phyloP scores from a whole-genome alignment of 768 basidiomycete genomes.

The Dioszegia hungarica region DNA sequence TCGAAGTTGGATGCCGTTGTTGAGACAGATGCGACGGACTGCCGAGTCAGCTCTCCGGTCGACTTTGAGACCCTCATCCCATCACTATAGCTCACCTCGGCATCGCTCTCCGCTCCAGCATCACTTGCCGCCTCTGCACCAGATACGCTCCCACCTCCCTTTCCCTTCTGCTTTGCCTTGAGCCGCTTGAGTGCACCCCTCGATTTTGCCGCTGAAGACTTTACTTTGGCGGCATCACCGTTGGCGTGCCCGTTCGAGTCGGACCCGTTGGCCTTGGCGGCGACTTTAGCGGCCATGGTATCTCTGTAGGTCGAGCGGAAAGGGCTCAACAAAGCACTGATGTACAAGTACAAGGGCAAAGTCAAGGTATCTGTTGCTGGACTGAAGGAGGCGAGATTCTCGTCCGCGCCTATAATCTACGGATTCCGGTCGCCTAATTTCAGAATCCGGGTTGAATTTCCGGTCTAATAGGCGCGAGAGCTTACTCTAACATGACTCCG shows the following conservation, averaged over 20 bases:
- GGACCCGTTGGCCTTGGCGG: constrained; percentile 8
- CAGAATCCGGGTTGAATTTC: not conserved
- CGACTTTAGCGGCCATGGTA: constrained; percentile 12
- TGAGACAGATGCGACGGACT: constrained; percentile 30
- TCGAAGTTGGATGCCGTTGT: constrained; percentile 32
- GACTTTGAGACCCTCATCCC: too few species aligned
- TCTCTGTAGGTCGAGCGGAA: not conserved
- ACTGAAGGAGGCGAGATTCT: too few species aligned
- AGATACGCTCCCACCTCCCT: constrained; percentile 7
- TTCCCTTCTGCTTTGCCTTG: constrained; percentile 44
- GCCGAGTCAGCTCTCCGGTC: constrained; percentile 7
- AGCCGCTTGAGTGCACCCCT: constrained; percentile 37
- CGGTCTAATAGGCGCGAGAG: too few species aligned
- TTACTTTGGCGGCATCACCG: constrained; percentile 8
- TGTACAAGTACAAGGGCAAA: too few species aligned
- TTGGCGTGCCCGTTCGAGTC: constrained; percentile 27
- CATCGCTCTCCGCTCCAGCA: constrained; percentile 24
- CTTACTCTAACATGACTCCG: too few species aligned
- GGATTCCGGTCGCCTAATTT: too few species aligned
- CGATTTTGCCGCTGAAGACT: constrained; percentile 35
- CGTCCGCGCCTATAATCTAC: too few species aligned
- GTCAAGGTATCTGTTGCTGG: too few species aligned
- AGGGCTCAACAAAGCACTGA: too few species aligned
- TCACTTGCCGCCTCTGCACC: constrained; percentile 22
- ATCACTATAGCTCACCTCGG: constrained; percentile 14